These are phyloP conservation scores for Xylariaceae sp. DNA, from an alignment of 2,329 filamentous ascomycete species.

Conservation along the genomic window DNA sequence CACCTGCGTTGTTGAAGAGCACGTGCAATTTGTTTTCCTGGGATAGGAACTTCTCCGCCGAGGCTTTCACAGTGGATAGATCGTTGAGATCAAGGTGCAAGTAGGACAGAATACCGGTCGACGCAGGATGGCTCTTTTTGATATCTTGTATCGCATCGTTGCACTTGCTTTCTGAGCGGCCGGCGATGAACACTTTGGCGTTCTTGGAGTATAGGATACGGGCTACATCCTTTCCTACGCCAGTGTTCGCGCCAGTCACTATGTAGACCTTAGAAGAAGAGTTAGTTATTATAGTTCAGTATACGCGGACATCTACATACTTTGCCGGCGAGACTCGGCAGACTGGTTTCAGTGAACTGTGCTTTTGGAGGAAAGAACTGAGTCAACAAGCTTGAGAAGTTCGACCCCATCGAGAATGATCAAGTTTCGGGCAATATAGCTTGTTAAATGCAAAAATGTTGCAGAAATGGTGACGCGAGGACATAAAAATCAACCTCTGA, in stretches of 20 bases:
- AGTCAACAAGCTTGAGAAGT: constrained; percentile 1
- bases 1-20: constrained; percentile 39
- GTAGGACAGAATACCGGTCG: constrained; percentile 34
- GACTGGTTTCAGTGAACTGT: constrained; percentile 1
- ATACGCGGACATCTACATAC: not conserved
- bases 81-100: constrained; percentile 39
- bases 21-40: constrained; percentile 38
- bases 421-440: no score
- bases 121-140: constrained; percentile 25
- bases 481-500: no score
- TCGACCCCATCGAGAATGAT: not conserved
- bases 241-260: constrained; percentile 7
- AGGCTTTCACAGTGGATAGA: constrained; percentile 36
- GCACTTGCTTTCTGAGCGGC: constrained; percentile 2
- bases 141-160: constrained; percentile 20
- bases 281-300: not conserved
- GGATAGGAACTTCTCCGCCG: constrained; percentile 35
- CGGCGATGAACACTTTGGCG: constrained; percentile 1
- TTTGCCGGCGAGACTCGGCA: constrained; percentile 2
- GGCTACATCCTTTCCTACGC: constrained; percentile 1
- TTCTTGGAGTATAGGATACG: constrained; percentile 7
- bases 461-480: no score
- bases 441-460: no score
- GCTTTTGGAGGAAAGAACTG: constrained; percentile 7
- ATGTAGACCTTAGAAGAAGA: constrained; percentile 3